These are phyloP conservation scores for Kalmusia sp. DNA, from an alignment of 2,329 filamentous ascomycete genomes.

Conservation along the genomic window DNA sequence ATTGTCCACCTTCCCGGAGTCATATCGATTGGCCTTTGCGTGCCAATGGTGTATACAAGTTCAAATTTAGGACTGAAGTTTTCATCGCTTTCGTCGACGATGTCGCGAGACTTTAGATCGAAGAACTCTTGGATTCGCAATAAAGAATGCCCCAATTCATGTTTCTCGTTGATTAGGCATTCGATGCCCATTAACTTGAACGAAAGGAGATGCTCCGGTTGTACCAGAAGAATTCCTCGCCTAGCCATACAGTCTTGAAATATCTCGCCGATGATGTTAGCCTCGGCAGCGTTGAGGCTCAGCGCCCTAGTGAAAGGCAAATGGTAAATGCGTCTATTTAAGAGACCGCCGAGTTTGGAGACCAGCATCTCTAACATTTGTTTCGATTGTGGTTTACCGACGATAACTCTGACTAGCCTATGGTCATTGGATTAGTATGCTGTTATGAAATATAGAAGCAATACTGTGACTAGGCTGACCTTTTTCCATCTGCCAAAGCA, in stretches of 20 bases:
- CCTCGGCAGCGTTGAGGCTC: slow-evolving; percentile 38
- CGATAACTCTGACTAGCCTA: slow-evolving; percentile 64
- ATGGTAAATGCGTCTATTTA: slow-evolving; percentile 62
- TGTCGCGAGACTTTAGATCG: slow-evolving; percentile 56
- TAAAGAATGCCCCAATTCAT: slow-evolving; percentile 42
- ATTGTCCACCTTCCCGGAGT: slow-evolving; percentile 64
- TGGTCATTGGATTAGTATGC: slow-evolving; percentile 1
- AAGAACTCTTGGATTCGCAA: slow-evolving; percentile 56
- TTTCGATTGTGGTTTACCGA: slow-evolving; percentile 65
- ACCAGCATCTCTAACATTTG: slow-evolving; percentile 68
- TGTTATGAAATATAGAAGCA: neutral
- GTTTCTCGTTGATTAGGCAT: slow-evolving; percentile 43
- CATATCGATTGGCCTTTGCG: slow-evolving; percentile 58
- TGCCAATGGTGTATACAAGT: slow-evolving; percentile 68
- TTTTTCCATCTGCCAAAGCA: slow-evolving; percentile 57
- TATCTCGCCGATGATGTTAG: slow-evolving; percentile 46
- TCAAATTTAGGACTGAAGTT: slow-evolving; percentile 68
- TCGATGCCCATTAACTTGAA: slow-evolving; percentile 69
- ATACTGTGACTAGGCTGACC: slow-evolving; percentile 18
- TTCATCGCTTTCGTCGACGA: slow-evolving; percentile 72
- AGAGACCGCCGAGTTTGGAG: slow-evolving; percentile 62
- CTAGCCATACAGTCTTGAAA: slow-evolving; percentile 56
- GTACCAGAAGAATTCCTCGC: slow-evolving; percentile 65
- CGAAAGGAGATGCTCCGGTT: slow-evolving; percentile 70
- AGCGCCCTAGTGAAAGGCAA: slow-evolving; percentile 66